These are phyloP conservation scores for Pichia heedii DNA, from an alignment of 805 yeast species.

Conservation along the genomic window DNA sequence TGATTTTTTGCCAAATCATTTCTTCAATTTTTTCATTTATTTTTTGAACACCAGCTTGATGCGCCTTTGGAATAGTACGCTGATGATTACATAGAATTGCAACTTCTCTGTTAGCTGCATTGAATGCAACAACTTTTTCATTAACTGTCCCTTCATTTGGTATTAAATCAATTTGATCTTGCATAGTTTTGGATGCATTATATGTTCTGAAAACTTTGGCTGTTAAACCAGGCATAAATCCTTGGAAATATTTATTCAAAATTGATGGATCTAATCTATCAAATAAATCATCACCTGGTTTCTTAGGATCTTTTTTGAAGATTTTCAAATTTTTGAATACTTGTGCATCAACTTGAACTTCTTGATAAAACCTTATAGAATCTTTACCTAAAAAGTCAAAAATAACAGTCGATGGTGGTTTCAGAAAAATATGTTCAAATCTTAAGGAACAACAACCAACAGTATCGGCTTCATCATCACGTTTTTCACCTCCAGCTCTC, in stretches of 20 bases:
- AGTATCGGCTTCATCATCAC: slow-evolving; percentile 96
- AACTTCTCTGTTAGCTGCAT: slow-evolving; percentile 92
- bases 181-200: slow-evolving; percentile 95
- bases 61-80: slow-evolving; percentile 80
- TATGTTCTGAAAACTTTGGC: slow-evolving; percentile 97
- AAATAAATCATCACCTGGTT: slow-evolving; percentile 85
- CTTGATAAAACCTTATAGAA: slow-evolving; percentile 84
- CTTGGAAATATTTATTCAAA: slow-evolving; percentile 79
- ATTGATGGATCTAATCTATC: slow-evolving; percentile 81
- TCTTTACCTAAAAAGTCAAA: slow-evolving; percentile 96
- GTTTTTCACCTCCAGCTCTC: slow-evolving; percentile 97
- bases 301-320: slow-evolving; percentile 83
- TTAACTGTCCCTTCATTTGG: slow-evolving; percentile 80
- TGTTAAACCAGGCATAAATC: slow-evolving; percentile 85
- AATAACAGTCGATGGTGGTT: slow-evolving; percentile 76
- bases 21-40: slow-evolving; percentile 72
- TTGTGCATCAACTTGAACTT: slow-evolving; percentile 85
- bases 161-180: slow-evolving; percentile 80
- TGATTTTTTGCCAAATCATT: slow-evolving; percentile 73
- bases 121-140: slow-evolving; percentile 79
- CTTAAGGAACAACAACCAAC: slow-evolving; percentile 96
- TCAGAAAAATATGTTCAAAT: slow-evolving; percentile 77
- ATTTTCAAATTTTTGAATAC: slow-evolving; percentile 82
- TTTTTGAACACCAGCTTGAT: slow-evolving; percentile 71
- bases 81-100: slow-evolving; percentile 97